Evolutionary conservation across 2,329 filamentous ascomycete genomes (phyloP), one percentile per base, ranked within the genome.

Genomic region (Trichoderma sp.): DNA sequence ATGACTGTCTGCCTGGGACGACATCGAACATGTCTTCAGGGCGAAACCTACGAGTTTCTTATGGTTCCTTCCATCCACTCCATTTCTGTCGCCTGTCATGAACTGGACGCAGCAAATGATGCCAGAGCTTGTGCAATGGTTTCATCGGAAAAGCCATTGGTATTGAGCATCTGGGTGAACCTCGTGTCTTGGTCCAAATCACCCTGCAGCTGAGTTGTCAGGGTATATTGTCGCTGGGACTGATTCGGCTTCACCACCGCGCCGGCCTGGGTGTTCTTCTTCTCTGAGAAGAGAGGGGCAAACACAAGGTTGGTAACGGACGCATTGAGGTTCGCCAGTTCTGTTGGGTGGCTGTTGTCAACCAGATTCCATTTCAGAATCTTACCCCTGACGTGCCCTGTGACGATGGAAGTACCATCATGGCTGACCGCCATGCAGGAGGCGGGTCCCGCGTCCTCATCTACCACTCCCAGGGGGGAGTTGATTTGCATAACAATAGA

Each of bases 301-400:
- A 95, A 90, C n/a, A 82, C 74, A 26, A 98, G 73, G 70, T 96
- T 97, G 12, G 91, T 95, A 41, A 97, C 88, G 19, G 92, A 88
- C 3, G 92, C 90, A 62, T 92, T 92, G 65, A 96, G 83, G 66
- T 90, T 90, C 2, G 86, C 82, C 54, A 94, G 73, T 60, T 89
- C 87, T 3, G 87, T 85, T 1, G 85, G 83, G 67, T 90, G 89
- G 66, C 86, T 87, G 66, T 86, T 85, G 69, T 88, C 88, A 44
- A 87, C 87, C 28, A 94, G 83, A 74, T 92, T 91, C 94, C 94
- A 98, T 62, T 85, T 83, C 39, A 92, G 80, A 47, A 97, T 83
- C 72, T 90, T 91, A 58, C 94, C 94, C 70, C 85, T 90, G 19
- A 85, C 80, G 73, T 98, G 93, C 6, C 93, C 93, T 3, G 93